Conservation (phyloP, 805 yeast genomes). For the Kuraishia cidri region DNA sequence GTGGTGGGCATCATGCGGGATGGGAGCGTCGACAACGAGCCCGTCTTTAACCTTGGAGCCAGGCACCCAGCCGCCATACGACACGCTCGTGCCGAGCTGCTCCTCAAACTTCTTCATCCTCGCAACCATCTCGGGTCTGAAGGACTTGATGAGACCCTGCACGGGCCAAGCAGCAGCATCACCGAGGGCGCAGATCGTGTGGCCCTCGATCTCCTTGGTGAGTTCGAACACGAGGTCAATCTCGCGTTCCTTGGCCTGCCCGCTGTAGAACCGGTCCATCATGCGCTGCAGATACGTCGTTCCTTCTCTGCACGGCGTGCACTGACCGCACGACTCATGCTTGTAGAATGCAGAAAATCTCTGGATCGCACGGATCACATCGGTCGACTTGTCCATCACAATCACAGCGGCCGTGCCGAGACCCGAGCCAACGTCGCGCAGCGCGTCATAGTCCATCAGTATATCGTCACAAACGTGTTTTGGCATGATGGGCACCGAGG, state of each 20-base stretch:
- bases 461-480: slow-evolving; percentile 57
- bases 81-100: slow-evolving; percentile 34
- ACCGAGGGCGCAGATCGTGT: slow-evolving; percentile 86
- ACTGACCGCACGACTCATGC: slow-evolving; percentile 92
- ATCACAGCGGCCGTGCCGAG: slow-evolving; percentile 91
- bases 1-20: slow-evolving; percentile 30
- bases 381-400: slow-evolving; percentile 83
- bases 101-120: slow-evolving; percentile 58
- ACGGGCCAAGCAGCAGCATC: slow-evolving; percentile 95
- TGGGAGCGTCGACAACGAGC: slow-evolving; percentile 49
- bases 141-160: slow-evolving; percentile 79
- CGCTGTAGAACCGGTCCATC: slow-evolving; percentile 74
- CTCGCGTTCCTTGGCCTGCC: slow-evolving; percentile 75
- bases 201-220: slow-evolving; percentile 84
- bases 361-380: slow-evolving; percentile 78
- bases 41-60: slow-evolving; percentile 55
- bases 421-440: slow-evolving; percentile 79
- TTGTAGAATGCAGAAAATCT: slow-evolving; percentile 77
- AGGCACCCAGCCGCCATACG: slow-evolving; percentile 75
- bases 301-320: slow-evolving; percentile 94
- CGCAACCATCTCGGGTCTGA: slow-evolving; percentile 75
- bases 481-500: slow-evolving; percentile 78
- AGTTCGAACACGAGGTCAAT: slow-evolving; percentile 81
- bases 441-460: slow-evolving; percentile 83
- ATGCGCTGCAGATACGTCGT: slow-evolving; percentile 77